Percentiles rank a stretch among this genome's conserved stretches.
Evolutionary conservation across 164 flowering plant species (phyloP).

Genomic region (Cinnamomum chago): DNA sequence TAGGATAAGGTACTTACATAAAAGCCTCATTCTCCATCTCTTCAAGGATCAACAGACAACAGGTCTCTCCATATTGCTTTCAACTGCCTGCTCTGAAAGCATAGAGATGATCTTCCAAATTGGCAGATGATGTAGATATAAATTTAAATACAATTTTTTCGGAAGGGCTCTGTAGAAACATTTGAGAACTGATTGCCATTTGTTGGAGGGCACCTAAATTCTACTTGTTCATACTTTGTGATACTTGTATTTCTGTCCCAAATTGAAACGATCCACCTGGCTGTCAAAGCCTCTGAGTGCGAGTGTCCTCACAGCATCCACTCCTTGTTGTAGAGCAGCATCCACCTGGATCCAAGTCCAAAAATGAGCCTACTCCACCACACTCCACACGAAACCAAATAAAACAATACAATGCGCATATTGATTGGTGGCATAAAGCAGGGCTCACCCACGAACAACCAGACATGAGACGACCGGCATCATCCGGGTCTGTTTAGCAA

Average conservation of each 20-base stretch:
- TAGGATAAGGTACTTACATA: no score
- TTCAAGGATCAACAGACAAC: no score
- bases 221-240: constrained; percentile 52
- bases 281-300: constrained; percentile 60
- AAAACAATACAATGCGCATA: not conserved
- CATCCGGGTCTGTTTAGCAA: not conserved
- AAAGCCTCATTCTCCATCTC: no score
- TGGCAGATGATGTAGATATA: no score
- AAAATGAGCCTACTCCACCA: not conserved
- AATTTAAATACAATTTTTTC: no score
- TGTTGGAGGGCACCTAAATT: not conserved
- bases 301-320: constrained; percentile 62
- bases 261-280: constrained; percentile 60
- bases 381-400: not conserved
- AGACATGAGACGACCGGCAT: not conserved
- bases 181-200: no score
- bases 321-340: constrained; percentile 74
- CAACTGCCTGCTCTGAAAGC: no score
- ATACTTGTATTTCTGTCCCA: constrained; percentile 87
- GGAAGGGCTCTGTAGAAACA: no score
- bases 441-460: not conserved
- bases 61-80: no score
- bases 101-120: no score
- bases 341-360: constrained; percentile 49
- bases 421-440: not conserved